Base-by-base conservation (phyloP, 495 filamentous ascomycete species). In the Letharia columbiana region DNA sequence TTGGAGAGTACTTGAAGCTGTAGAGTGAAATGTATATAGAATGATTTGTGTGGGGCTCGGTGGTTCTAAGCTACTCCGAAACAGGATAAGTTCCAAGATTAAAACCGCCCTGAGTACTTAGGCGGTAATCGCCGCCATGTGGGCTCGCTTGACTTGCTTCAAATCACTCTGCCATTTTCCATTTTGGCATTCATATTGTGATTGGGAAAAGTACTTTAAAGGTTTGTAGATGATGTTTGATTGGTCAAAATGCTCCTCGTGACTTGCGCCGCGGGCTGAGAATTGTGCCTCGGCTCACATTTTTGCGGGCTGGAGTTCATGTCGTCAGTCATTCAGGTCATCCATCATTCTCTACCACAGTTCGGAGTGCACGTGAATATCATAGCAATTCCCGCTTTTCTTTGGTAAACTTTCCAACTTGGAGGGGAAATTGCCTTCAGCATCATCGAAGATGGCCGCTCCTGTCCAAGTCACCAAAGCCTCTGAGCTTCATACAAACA, bases 391-490 rank as follows among this genome's bases (percentile, higher is more conserved):
- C 17, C 12, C 3, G 2, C 23, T 28, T 33, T 17, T 12, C 33
- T n/a, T 37, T 41, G 9, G 1, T 42, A 15, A 37, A 13, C 0
- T 42, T 39, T 17, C 57, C 18, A 60, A 13, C 40, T 9, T 20
- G 7, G 33, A 60, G 57, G 4, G 11, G 3, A 11, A 10, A 10
- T 61, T 23, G 9, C n/a, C 1, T 35, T 50, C 2, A 20, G 7
- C 4, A 10, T 45, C 17, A n/a, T 58, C 33, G 5, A 40, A 33
- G 8, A 67, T 66, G 67, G 58, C 62, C 47, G 50, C 61, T 58
- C 69, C 69, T 37, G 73, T 77, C 23, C 68, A 71, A 40, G 42
- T 71, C n/a, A 71, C 72, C 42, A 74, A 71, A 62, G 68, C 71
- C 39, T 64, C 71, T 7, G 61, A 64, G 3, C 67, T 78, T 18